Percentiles rank a stretch among this genome's conserved stretches.
phyloP scores from a whole-genome alignment of 164 flowering plant species.

The Magnolia sinica region DNA sequence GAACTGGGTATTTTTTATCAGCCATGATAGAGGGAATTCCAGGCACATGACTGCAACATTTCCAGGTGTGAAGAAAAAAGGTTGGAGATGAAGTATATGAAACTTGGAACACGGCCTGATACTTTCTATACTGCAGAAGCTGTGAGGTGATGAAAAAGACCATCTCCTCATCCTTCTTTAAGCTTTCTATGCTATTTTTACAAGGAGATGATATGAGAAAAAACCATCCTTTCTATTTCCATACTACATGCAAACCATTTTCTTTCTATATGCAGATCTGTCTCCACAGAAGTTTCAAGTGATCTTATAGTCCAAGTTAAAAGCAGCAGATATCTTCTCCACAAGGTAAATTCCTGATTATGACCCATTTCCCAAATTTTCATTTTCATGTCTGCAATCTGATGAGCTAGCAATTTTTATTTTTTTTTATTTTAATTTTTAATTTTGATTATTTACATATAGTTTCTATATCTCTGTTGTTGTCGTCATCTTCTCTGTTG shows the following conservation, averaged over 20 bases:
- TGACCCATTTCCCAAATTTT: not conserved
- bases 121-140: constrained; percentile 80
- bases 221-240: not conserved
- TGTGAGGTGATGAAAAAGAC: constrained; percentile 53
- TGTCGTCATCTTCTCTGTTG: too few relatives aligned
- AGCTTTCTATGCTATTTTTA: not conserved
- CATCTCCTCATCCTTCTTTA: not conserved
- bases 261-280: constrained; percentile 47
- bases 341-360: constrained; percentile 57
- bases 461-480: not conserved
- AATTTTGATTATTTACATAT: not conserved
- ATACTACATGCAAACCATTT: not conserved
- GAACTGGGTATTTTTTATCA: not conserved
- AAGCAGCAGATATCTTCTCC: constrained; percentile 75
- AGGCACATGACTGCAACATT: not conserved
- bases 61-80: not conserved
- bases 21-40: not conserved
- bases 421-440: too few relatives aligned
- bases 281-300: constrained; percentile 83
- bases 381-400: not conserved
- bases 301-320: constrained; percentile 85
- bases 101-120: constrained; percentile 93
- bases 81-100: constrained; percentile 91
- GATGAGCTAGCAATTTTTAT: not conserved
- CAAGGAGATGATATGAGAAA: not conserved